Evolutionary conservation across 495 filamentous ascomycete species (phyloP).

Genomic region (Penicillium desertorum): DNA sequence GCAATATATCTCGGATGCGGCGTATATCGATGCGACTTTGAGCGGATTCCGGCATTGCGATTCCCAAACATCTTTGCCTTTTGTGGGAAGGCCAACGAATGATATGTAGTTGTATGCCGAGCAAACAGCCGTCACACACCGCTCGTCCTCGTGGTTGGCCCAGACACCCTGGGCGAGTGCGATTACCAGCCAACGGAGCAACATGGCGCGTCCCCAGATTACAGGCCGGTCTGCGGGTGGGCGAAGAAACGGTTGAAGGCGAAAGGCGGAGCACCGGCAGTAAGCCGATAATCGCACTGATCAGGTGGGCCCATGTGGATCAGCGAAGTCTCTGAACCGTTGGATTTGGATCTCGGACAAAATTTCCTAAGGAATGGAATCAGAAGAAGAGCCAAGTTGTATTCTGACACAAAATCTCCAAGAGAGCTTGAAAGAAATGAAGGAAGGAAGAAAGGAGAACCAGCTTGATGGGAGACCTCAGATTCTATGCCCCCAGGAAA

Average conservation of each 20-base stretch:
- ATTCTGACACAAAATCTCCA: background rate
- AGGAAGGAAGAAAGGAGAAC: background rate
- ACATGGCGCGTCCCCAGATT: slow-evolving; percentile 5
- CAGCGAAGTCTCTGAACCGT: slow-evolving; percentile 6
- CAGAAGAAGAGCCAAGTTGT: background rate
- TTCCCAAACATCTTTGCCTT: slow-evolving; percentile 28
- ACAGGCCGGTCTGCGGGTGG: background rate
- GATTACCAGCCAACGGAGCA: slow-evolving; percentile 19
- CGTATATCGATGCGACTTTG: slow-evolving; percentile 42
- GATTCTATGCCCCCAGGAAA: background rate
- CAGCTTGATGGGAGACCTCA: background rate
- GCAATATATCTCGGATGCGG: slow-evolving; percentile 38
- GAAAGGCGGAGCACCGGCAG: slow-evolving; percentile 7
- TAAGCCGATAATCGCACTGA: slow-evolving; percentile 12
- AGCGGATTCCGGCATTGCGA: slow-evolving; percentile 38
- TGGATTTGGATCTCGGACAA: background rate
- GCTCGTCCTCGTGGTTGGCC: slow-evolving; percentile 27
- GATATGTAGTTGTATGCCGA: slow-evolving; percentile 41
- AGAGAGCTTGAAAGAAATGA: background rate
- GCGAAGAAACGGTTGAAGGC: background rate
- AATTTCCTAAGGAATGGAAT: background rate
- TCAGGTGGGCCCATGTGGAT: slow-evolving; percentile 12
- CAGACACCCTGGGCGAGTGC: slow-evolving; percentile 7
- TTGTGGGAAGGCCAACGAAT: slow-evolving; percentile 31
- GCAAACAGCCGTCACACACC: slow-evolving; percentile 40